A percentile compares a stretch with the other conserved stretches of the same genome.
Conservation (phyloP, 2,329 filamentous ascomycete species). For the Fusarium solani-melongenae region DNA sequence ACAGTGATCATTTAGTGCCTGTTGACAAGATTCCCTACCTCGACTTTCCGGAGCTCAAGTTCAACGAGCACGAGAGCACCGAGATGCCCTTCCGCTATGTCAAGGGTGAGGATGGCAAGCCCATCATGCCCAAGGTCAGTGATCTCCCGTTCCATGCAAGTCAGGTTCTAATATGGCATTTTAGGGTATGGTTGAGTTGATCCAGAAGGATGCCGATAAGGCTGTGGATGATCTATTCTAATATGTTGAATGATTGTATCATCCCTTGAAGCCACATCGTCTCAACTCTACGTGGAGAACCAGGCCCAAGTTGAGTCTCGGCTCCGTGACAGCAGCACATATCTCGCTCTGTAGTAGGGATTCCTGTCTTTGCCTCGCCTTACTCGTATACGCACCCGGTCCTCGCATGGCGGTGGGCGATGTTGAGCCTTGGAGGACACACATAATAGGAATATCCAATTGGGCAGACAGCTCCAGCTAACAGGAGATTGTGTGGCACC, state of each 20-base stretch:
- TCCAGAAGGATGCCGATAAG: constrained; percentile 94
- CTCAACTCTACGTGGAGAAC: background rate
- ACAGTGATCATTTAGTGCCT: constrained; percentile 64
- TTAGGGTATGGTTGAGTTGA: constrained; percentile 93
- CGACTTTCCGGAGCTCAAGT: constrained; percentile 88
- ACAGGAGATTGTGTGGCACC: background rate
- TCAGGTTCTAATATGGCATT: constrained; percentile 36
- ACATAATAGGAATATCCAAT: background rate
- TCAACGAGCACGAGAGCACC: constrained; percentile 92
- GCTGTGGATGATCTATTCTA: constrained; percentile 86
- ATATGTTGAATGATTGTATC: background rate
- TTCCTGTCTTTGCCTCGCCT: background rate
- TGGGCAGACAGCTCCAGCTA: background rate
- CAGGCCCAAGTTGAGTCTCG: background rate
- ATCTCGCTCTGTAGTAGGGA: background rate
- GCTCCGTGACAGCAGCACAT: background rate
- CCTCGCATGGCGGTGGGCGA: background rate
- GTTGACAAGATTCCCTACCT: constrained; percentile 84
- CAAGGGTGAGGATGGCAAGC: constrained; percentile 75
- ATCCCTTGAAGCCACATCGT: background rate
- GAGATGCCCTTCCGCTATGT: constrained; percentile 99
- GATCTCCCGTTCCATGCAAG: no score
- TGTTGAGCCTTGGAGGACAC: background rate
- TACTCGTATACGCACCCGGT: background rate
- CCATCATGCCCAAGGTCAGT: constrained; percentile 88